Evolutionary conservation across 225 moss, liverwort and hornwort genomes (phyloP).

Genomic region (Anthoceros angustus): DNA sequence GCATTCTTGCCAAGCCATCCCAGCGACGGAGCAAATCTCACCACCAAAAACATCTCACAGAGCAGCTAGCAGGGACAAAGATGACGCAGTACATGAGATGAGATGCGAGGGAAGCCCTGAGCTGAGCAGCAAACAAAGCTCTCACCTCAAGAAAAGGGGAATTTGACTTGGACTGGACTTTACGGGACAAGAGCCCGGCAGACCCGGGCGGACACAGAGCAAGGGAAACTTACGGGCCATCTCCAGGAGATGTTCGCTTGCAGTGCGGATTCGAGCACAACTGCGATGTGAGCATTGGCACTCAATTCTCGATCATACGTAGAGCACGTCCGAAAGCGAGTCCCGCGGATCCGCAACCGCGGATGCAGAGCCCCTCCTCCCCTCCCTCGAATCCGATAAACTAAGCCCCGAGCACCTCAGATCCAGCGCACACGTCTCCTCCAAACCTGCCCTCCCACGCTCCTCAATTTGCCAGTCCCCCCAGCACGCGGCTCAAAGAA

Average conservation of each 20-base stretch:
- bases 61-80: no score
- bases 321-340: neutral
- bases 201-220: neutral
- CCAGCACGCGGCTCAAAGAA: neutral
- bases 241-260: conserved; percentile 96
- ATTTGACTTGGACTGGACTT: neutral
- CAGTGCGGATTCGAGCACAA: conserved; percentile 99
- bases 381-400: neutral
- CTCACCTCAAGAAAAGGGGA: neutral
- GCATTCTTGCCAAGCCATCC: no score
- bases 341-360: neutral
- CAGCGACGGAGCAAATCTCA: no score
- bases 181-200: neutral
- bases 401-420: neutral
- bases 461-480: neutral
- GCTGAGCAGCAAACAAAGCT: no score
- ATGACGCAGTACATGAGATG: no score
- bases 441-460: neutral
- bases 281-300: conserved; percentile 51
- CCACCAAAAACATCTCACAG: no score
- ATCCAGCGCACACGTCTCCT: neutral
- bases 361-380: neutral
- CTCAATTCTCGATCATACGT: conserved; percentile 5
- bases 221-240: conserved; percentile 87
- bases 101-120: no score